A percentile compares a stretch with the other conserved stretches of the same genome.
phyloP scores from a whole-genome alignment of 192 early-diverging fungal genomes.

The Podila clonocystis region DNA sequence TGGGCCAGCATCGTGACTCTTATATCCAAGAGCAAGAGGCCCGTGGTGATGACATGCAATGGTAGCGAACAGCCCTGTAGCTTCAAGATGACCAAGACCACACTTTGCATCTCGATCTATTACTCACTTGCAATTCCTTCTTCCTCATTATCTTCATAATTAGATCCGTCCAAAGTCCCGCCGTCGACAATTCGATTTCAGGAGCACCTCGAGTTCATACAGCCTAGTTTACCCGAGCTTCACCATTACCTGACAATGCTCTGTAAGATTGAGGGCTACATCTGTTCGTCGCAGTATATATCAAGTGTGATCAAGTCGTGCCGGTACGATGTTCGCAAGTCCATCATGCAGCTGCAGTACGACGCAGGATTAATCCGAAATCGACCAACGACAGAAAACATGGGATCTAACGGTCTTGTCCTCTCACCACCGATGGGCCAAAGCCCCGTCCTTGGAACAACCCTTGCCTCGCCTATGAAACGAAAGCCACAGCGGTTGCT shows the following conservation, averaged over 20 bases:
- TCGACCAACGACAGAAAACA: neutral
- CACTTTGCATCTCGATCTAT: too few relatives aligned
- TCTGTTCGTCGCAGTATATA: slow-evolving; percentile 42
- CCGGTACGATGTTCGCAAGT: slow-evolving; percentile 28
- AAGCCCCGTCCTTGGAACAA: too few relatives aligned
- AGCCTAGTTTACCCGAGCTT: slow-evolving; percentile 24
- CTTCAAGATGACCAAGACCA: neutral
- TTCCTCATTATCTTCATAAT: neutral
- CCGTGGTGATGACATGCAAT: slow-evolving; percentile 87
- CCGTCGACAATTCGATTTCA: slow-evolving; percentile 24
- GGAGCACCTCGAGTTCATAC: slow-evolving; percentile 38
- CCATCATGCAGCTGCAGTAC: slow-evolving; percentile 48
- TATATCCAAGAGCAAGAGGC: slow-evolving; percentile 75
- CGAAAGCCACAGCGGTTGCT: slow-evolving; percentile 31
- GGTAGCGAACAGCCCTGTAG: slow-evolving; percentile 29
- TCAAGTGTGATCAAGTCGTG: slow-evolving; percentile 18
- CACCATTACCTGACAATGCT: slow-evolving; percentile 19
- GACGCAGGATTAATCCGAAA: slow-evolving; percentile 26
- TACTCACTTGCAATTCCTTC: neutral
- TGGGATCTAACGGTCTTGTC: neutral
- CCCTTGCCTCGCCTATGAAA: slow-evolving; percentile 6
- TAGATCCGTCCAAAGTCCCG: slow-evolving; percentile 43
- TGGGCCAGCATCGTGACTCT: slow-evolving; percentile 78
- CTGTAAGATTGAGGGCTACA: slow-evolving; percentile 41
- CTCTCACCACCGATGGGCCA: neutral